Evolutionary conservation across 1,284 basidiomycete species (phyloP).

Genomic region (Ganoderma resinaceum): DNA sequence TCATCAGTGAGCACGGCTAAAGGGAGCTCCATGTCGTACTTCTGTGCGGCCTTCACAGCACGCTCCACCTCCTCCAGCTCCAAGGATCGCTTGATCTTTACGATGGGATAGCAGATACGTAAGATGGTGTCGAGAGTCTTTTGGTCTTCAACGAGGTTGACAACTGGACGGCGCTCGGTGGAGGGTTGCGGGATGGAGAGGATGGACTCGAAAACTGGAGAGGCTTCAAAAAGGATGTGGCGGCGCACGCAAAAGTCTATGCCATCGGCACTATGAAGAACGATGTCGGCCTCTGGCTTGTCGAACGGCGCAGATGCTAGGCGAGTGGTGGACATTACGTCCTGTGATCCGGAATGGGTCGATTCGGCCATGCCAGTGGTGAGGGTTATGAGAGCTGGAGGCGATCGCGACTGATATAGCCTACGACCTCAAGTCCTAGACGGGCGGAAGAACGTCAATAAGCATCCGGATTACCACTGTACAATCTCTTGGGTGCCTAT

Average conservation of each 20-base stretch:
- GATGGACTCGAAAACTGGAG: constrained; percentile 32
- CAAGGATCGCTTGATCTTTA: constrained; percentile 14
- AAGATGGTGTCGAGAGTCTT: constrained; percentile 43
- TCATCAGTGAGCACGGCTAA: constrained; percentile 5
- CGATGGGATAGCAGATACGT: constrained; percentile 45
- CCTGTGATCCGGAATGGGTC: neutral
- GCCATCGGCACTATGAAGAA: constrained; percentile 23
- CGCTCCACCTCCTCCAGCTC: constrained; percentile 15
- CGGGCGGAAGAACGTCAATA: neutral
- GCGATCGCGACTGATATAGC: neutral
- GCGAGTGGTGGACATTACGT: neutral
- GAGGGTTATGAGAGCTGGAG: neutral
- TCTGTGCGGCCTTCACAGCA: constrained; percentile 26
- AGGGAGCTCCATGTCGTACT: constrained; percentile 31
- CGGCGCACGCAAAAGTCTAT: constrained; percentile 30
- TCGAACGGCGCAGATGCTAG: constrained; percentile 20
- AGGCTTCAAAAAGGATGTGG: constrained; percentile 28
- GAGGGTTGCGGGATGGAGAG: constrained; percentile 25
- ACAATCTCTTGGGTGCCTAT: neutral
- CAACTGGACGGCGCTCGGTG: constrained; percentile 11
- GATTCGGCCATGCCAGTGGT: neutral
- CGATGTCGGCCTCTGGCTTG: constrained; percentile 35
- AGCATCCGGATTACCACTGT: neutral
- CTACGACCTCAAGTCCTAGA: neutral
- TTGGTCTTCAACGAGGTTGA: constrained; percentile 43